These are phyloP conservation scores for Amanita jacksonii DNA, from an alignment of 768 basidiomycete genomes.

Conservation along the genomic window DNA sequence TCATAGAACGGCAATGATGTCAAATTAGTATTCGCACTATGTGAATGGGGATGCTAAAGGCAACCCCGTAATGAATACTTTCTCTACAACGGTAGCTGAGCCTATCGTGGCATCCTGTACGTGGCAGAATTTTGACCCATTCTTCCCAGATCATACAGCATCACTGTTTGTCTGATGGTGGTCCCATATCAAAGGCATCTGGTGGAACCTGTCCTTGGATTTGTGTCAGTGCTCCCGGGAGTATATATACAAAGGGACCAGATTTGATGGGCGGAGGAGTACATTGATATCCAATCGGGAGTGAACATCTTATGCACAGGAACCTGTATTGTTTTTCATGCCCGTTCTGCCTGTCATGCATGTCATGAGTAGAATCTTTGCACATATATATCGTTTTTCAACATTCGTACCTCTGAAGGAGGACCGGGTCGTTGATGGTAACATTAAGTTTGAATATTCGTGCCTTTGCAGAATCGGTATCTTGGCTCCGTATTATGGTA, in stretches of 20 bases:
- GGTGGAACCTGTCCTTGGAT: slow-evolving; percentile 79
- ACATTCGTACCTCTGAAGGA: slow-evolving; percentile 68
- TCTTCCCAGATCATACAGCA: slow-evolving; percentile 3
- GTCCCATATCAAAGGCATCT: slow-evolving; percentile 69
- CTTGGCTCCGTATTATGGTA: slow-evolving; percentile 69
- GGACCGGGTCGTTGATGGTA: slow-evolving; percentile 51
- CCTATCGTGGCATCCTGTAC: slow-evolving; percentile 15
- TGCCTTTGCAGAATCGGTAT: slow-evolving; percentile 44
- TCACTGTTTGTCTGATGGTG: slow-evolving; percentile 21
- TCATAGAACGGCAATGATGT: slow-evolving; percentile 35
- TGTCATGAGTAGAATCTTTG: not conserved
- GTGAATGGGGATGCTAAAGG: slow-evolving; percentile 38
- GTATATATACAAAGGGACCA: slow-evolving; percentile 70
- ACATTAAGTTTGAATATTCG: slow-evolving; percentile 86
- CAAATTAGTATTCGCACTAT: slow-evolving; percentile 66
- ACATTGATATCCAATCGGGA: slow-evolving; percentile 71
- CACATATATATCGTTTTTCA: slow-evolving; percentile 8
- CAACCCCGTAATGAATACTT: slow-evolving; percentile 40
- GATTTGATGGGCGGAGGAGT: slow-evolving; percentile 68
- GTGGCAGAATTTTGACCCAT: not conserved
- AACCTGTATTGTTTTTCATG: slow-evolving; percentile 73
- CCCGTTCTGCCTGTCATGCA: slow-evolving; percentile 42
- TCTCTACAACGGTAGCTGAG: slow-evolving; percentile 86
- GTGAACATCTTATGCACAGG: slow-evolving; percentile 55
- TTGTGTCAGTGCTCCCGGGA: slow-evolving; percentile 78